Percentiles rank a stretch among this genome's conserved stretches.
phyloP scores from a whole-genome alignment of 495 filamentous ascomycete species.

The Massariosphaeria phaeospora region DNA sequence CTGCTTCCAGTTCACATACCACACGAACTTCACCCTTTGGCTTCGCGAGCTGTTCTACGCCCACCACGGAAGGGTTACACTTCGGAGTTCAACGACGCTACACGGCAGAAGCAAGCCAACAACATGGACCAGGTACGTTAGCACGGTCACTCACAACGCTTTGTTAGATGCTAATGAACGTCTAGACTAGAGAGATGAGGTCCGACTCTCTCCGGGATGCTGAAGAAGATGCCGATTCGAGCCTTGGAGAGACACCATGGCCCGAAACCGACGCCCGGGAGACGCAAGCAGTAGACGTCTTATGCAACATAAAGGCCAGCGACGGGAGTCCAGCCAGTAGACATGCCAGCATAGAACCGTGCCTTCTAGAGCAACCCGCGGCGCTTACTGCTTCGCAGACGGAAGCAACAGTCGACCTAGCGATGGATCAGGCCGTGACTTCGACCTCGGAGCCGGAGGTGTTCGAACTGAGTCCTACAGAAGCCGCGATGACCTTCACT shows the following conservation, averaged over 20 bases:
- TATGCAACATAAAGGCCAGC: background rate
- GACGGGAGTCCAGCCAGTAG: background rate
- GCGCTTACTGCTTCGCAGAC: constrained; percentile 3
- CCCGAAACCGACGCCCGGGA: background rate
- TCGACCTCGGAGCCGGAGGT: constrained; percentile 2
- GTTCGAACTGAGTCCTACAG: background rate
- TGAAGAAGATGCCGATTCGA: constrained; percentile 1
- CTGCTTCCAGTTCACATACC: background rate
- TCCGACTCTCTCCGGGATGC: background rate
- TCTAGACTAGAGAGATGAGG: constrained; percentile 3
- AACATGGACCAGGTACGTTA: constrained; percentile 11
- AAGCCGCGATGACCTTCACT: background rate
- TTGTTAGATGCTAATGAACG: constrained; percentile 4
- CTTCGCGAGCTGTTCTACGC: background rate
- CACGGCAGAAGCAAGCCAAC: background rate
- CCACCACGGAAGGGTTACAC: background rate
- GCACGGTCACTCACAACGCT: background rate
- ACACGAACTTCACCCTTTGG: background rate
- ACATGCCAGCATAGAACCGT: constrained; percentile 1
- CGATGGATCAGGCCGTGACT: background rate
- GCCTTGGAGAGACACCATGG: background rate
- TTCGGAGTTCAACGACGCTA: background rate
- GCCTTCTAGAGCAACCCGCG: constrained; percentile 4
- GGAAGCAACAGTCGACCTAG: no score
- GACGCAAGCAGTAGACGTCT: background rate